A percentile compares a stretch with the other conserved stretches of the same genome.
These are phyloP conservation scores for Paramarasmius palmivorus DNA, from an alignment of 1,284 basidiomycete genomes.

Conservation along the genomic window DNA sequence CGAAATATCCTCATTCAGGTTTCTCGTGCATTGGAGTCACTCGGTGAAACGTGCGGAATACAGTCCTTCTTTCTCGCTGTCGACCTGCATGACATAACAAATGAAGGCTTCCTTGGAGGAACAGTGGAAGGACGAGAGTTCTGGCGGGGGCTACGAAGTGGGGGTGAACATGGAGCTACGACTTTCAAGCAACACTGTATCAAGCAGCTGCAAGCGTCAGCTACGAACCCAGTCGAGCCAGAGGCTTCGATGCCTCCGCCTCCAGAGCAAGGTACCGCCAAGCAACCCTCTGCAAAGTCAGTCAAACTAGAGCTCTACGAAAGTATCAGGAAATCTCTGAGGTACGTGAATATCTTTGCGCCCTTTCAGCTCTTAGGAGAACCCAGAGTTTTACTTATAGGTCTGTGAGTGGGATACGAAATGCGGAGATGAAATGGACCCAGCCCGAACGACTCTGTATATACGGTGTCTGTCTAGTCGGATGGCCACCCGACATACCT, in stretches of 20 bases:
- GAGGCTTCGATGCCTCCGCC: constrained; percentile 6
- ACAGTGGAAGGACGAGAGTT: constrained; percentile 59
- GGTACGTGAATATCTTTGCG: constrained; percentile 34
- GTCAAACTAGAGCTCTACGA: constrained; percentile 56
- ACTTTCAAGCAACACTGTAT: constrained; percentile 52
- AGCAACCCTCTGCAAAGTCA: constrained; percentile 35
- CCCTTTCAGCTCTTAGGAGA: not conserved
- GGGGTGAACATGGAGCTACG: constrained; percentile 55
- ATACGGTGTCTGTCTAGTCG: constrained; percentile 60
- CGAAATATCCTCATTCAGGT: constrained; percentile 44
- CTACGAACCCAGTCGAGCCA: not conserved
- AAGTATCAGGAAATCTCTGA: constrained; percentile 48
- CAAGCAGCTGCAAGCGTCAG: constrained; percentile 16
- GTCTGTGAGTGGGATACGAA: constrained; percentile 53
- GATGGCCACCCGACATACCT: constrained; percentile 61
- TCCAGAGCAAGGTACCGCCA: constrained; percentile 15
- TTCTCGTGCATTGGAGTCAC: constrained; percentile 51
- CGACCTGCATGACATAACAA: constrained; percentile 44
- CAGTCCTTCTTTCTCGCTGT: constrained; percentile 65
- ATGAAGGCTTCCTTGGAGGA: constrained; percentile 63
- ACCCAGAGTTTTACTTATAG: constrained; percentile 31
- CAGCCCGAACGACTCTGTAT: constrained; percentile 54
- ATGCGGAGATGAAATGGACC: constrained; percentile 74
- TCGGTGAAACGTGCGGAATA: constrained; percentile 46
- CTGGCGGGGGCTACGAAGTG: constrained; percentile 59